Evolutionary conservation across 805 yeast genomes (phyloP).

Genomic region (Dipodascus albidus): DNA sequence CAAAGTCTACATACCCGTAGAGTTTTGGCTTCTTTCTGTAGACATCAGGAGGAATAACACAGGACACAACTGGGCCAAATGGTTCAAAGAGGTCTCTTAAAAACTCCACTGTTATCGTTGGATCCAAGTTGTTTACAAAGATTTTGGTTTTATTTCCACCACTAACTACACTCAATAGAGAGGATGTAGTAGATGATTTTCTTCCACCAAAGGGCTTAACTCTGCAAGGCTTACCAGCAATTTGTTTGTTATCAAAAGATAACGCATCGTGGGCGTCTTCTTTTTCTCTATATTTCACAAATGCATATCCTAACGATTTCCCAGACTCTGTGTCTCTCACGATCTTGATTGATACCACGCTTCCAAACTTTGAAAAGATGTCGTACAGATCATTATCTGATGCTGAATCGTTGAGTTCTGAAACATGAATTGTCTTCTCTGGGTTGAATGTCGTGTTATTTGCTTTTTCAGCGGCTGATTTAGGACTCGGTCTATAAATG

Average conservation of each 20-base stretch:
- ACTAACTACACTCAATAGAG: neutral
- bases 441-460: neutral
- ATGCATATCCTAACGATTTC: slow-evolving; percentile 84
- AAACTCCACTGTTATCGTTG: slow-evolving; percentile 40
- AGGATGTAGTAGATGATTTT: neutral
- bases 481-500: neutral
- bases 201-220: slow-evolving; percentile 1
- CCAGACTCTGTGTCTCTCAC: slow-evolving; percentile 85
- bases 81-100: slow-evolving; percentile 41
- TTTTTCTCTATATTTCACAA: slow-evolving; percentile 49
- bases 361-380: slow-evolving; percentile 62
- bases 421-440: slow-evolving; percentile 45
- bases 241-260: neutral
- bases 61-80: slow-evolving; percentile 37
- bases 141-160: slow-evolving; percentile 40
- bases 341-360: slow-evolving; percentile 77
- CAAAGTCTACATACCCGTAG: slow-evolving; percentile 60
- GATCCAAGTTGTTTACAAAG: slow-evolving; percentile 43
- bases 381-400: slow-evolving; percentile 58
- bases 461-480: neutral
- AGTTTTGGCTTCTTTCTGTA: slow-evolving; percentile 33
- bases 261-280: slow-evolving; percentile 2
- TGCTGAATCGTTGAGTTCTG: slow-evolving; percentile 65
- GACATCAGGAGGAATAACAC: slow-evolving; percentile 39
- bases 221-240: neutral